These are phyloP conservation scores for Viridothelium virens DNA, from an alignment of 495 filamentous ascomycete genomes.

Conservation along the genomic window DNA sequence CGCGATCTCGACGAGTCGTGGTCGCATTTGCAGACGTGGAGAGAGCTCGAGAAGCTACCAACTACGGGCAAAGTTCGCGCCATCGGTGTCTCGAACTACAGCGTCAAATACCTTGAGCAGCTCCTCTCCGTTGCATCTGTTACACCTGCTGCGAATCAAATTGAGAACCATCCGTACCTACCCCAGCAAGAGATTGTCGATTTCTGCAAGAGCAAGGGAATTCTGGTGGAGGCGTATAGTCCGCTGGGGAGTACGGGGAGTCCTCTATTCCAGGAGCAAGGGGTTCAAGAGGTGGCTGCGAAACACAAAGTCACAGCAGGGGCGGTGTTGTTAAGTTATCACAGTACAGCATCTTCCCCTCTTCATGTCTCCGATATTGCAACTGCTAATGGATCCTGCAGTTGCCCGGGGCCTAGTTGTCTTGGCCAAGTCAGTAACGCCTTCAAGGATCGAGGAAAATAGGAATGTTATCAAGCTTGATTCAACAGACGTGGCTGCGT, in stretches of 20 bases:
- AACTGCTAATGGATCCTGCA: conserved; percentile 26
- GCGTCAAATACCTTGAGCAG: conserved; percentile 61
- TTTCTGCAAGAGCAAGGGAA: conserved; percentile 25
- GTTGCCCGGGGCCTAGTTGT: conserved; percentile 66
- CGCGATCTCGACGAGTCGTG: conserved; percentile 59
- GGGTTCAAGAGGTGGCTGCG: conserved; percentile 60
- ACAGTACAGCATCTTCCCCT: conserved; percentile 45
- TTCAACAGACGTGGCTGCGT: conserved; percentile 54
- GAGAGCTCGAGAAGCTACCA: conserved; percentile 67
- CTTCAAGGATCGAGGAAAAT: conserved; percentile 67
- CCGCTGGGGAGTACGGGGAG: conserved; percentile 69
- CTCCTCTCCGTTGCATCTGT: conserved; percentile 58
- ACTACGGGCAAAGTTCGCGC: conserved; percentile 60
- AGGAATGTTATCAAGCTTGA: conserved; percentile 60
- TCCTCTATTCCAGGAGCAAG: conserved; percentile 60
- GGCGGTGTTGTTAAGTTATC: conserved; percentile 65
- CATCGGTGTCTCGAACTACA: conserved; percentile 82
- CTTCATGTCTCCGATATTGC: conserved; percentile 21
- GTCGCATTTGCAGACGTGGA: conserved; percentile 68
- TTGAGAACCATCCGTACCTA: conserved; percentile 80
- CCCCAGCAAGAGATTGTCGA: conserved; percentile 82
- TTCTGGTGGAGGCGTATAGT: conserved; percentile 29
- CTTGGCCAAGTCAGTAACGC: conserved; percentile 71
- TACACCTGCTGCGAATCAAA: conserved; percentile 76
- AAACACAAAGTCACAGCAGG: conserved; percentile 57